Evolutionary conservation across 768 basidiomycete species (phyloP).

Genomic region (Rhodosporidiobolus sp.): DNA sequence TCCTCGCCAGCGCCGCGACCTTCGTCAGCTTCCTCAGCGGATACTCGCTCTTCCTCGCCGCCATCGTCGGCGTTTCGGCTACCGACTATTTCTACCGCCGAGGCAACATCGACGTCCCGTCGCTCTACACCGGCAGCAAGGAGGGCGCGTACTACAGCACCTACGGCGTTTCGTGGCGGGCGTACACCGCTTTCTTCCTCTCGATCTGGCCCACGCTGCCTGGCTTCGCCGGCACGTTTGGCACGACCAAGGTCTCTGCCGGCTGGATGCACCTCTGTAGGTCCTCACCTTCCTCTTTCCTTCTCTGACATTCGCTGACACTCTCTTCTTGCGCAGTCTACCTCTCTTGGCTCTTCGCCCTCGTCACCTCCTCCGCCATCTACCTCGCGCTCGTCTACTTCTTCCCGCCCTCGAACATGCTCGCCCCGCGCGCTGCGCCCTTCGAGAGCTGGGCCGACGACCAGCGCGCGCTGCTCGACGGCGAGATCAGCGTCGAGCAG

Average conservation of each 20-base stretch:
- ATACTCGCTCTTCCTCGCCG: slow-evolving; percentile 29
- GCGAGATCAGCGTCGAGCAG: not conserved
- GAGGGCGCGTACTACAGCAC: slow-evolving; percentile 12
- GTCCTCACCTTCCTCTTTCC: not conserved
- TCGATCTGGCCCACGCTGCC: slow-evolving; percentile 24
- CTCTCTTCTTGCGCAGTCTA: not conserved
- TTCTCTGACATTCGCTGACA: not conserved
- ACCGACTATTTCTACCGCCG: slow-evolving; percentile 19
- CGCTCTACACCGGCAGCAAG: slow-evolving; percentile 11
- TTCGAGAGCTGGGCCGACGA: slow-evolving; percentile 35
- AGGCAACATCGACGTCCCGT: slow-evolving; percentile 29
- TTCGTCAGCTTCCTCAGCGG: slow-evolving; percentile 21
- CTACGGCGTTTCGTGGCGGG: slow-evolving; percentile 27
- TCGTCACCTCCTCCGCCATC: slow-evolving; percentile 19
- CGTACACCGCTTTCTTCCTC: slow-evolving; percentile 12
- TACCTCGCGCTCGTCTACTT: slow-evolving; percentile 9
- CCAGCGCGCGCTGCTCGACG: slow-evolving; percentile 27
- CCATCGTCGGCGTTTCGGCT: slow-evolving; percentile 10
- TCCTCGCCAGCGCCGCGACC: slow-evolving; percentile 13
- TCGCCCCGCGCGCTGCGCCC: slow-evolving; percentile 6
- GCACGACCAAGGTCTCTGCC: not conserved
- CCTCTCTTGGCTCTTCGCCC: slow-evolving; percentile 22
- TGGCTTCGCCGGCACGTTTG: slow-evolving; percentile 30
- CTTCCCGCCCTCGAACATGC: slow-evolving; percentile 14
- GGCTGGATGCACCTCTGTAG: slow-evolving; percentile 29